phyloP scores from a whole-genome alignment of 2,329 filamentous ascomycete species.

The Pseudogymnoascus sp. region DNA sequence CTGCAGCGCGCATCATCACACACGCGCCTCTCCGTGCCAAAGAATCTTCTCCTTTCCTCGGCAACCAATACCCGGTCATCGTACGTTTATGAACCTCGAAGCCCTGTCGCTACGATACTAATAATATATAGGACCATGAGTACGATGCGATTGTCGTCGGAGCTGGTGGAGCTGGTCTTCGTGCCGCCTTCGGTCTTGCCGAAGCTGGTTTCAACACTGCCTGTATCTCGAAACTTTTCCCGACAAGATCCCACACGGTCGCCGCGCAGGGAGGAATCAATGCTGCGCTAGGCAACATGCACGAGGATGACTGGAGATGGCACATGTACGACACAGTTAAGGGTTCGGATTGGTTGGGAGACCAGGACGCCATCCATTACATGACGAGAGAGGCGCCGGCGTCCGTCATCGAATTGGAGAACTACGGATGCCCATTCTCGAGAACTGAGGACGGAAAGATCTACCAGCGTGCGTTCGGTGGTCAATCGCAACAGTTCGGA shows the following conservation, averaged over 20 bases:
- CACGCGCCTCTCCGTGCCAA: conserved; percentile 83
- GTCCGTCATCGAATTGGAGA: conserved; percentile 89
- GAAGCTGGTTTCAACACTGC: conserved; percentile 87
- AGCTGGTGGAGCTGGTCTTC: conserved; percentile 72
- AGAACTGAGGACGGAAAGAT: conserved; percentile 95
- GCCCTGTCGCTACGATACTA: conserved; percentile 10
- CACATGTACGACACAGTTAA: conserved; percentile 99
- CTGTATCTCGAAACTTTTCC: conserved; percentile 82
- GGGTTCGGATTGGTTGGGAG: conserved; percentile 93
- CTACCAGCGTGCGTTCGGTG: conserved; percentile 97
- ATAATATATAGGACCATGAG: conserved; percentile 71
- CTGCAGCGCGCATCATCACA: conserved; percentile 72
- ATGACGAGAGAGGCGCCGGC: conserved; percentile 93
- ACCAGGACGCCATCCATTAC: conserved; percentile 97
- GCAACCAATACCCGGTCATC: conserved; percentile 89
- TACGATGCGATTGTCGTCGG: conserved; percentile 96
- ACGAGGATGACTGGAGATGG: conserved; percentile 97
- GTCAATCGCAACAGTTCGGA: conserved; percentile 88
- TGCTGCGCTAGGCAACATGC: conserved; percentile 88
- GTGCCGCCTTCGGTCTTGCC: conserved; percentile 77
- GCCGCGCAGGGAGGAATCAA: conserved; percentile 81
- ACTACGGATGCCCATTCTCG: conserved; percentile 95
- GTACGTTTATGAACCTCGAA: conserved; percentile 37
- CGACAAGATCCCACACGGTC: conserved; percentile 77
- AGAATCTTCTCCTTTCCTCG: conserved; percentile 81